phyloP scores from a whole-genome alignment of 2,329 filamentous ascomycete species.

The Verticillium dahliae region DNA sequence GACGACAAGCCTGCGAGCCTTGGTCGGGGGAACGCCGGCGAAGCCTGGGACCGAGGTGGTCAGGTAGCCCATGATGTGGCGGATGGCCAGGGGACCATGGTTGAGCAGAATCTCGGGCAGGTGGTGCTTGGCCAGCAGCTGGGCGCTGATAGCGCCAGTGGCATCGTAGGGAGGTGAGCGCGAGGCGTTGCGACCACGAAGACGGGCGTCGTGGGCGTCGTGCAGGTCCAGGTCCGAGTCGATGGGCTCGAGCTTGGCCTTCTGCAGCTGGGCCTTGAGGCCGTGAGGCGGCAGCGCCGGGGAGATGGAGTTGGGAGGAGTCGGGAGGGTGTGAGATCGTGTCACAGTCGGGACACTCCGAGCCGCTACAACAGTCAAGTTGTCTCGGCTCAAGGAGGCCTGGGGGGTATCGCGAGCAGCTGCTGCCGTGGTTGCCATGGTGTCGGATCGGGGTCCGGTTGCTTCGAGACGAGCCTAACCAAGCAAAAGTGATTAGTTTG shows the following conservation, averaged over 20 bases:
- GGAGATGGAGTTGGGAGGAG: conserved; percentile 92
- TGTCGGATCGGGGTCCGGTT: conserved; percentile 24
- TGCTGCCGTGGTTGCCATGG: conserved; percentile 60
- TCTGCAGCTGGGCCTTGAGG: conserved; percentile 61
- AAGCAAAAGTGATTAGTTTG: conserved; percentile 21
- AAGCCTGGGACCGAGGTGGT: conserved; percentile 92
- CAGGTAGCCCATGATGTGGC: conserved; percentile 90
- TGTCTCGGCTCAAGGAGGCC: conserved; percentile 56
- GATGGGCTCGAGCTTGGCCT: conserved; percentile 55
- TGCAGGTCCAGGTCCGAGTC: conserved; percentile 86
- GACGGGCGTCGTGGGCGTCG: conserved; percentile 49
- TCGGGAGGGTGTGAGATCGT: conserved; percentile 64
- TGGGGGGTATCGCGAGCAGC: conserved; percentile 61
- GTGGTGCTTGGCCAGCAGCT: conserved; percentile 81
- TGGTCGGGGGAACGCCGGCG: conserved; percentile 78
- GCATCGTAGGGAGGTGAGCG: conserved; percentile 57
- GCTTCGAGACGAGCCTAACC: conserved; percentile 40
- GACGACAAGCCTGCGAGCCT: conserved; percentile 88
- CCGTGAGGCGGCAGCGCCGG: conserved; percentile 78
- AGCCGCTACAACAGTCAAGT: conserved; percentile 67
- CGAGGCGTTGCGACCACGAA: conserved; percentile 17
- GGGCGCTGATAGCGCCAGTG: conserved; percentile 74
- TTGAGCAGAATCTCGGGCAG: conserved; percentile 84
- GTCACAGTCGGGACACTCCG: conserved; percentile 56
- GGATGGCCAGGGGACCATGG: conserved; percentile 87